Evolutionary conservation across 495 filamentous ascomycete species (phyloP), one percentile per base, ranked within the genome.

Genomic region (Podospora tetraspora): DNA sequence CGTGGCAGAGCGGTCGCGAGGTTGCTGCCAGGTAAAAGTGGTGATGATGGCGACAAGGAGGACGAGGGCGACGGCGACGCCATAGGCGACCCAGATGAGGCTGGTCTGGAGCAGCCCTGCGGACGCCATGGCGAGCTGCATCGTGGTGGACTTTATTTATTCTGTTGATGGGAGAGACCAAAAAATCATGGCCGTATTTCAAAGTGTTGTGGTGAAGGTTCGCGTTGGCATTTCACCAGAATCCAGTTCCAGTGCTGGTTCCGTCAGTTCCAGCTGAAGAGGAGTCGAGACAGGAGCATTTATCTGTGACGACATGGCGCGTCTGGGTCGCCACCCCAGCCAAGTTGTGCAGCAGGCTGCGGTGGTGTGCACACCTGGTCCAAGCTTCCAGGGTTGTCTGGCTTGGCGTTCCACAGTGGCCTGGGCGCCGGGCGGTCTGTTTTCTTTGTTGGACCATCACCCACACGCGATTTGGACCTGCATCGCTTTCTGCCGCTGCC

Each of bases 21-120:
- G 92, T 16, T 88, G 89, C 77, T 98, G 94, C 82, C 97, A 98
- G 57, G 80, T 84, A 78, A 90, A 92, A 34, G 94, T 92, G 67
- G 96, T 96, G 69, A 94, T 85, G 63, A 90, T 85, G 64, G 93
- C 88, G 68, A 92, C 86, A 63, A 85, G 77, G 52, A 93, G 81
- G 69, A 91, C 83, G 34, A 97, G 75, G 64, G 78, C 88, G 43
- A 97, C 81, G 52, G 90, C 92, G 56, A 93, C 87, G 66, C 87
- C 92, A 69, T 95, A 97, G n/a, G 94, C 86, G 32, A 94, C 86
- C 93, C 94, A 97, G 71, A 96, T 96, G 57, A 97, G 85, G 72
- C 91, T 90, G 7, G 89, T 89, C 76, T 93, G 92, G 63, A 97
- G 85, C 73, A 93, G 84, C 62, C 81, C 82, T 66, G 80, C 78